Evolutionary conservation across 2,329 filamentous ascomycete genomes (phyloP).

Genomic region (Colletotrichum melonis): DNA sequence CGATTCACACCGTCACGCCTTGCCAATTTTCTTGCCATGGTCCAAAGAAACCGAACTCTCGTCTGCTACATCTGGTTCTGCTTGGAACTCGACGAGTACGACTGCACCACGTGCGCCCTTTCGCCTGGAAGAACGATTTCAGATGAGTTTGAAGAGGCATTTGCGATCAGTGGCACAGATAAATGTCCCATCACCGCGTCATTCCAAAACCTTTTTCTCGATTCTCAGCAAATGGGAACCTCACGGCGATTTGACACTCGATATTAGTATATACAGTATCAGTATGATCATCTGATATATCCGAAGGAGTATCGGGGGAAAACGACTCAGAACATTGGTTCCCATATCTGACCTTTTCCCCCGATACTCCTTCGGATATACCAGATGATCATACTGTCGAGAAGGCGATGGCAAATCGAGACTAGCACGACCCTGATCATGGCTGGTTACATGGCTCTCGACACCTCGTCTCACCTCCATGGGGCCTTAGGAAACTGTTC

Average conservation of each 20-base stretch:
- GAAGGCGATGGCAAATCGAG: background rate
- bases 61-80: conserved; percentile 45
- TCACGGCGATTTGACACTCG: conserved; percentile 41
- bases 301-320: no score
- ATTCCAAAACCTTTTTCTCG: conserved; percentile 40
- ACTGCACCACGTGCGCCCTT: conserved; percentile 39
- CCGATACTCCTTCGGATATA: conserved; percentile 36
- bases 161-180: conserved; percentile 32
- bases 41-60: conserved; percentile 42
- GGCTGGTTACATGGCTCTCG: conserved; percentile 38
- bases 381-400: background rate
- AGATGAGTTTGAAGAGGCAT: conserved; percentile 10
- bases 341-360: conserved; percentile 42
- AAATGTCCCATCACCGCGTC: conserved; percentile 35
- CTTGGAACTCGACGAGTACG: conserved; percentile 44
- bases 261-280: conserved; percentile 42
- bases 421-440: conserved; percentile 37
- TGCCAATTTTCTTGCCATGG: conserved; percentile 42
- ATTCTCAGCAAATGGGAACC: conserved; percentile 43
- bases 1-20: conserved; percentile 44
- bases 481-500: conserved; percentile 40
- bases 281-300: no score
- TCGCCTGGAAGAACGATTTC: background rate
- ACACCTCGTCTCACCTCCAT: conserved; percentile 25
- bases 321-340: conserved; percentile 45